Conservation (phyloP, 495 filamentous ascomycete species). For the Tuber umbilicatum region DNA sequence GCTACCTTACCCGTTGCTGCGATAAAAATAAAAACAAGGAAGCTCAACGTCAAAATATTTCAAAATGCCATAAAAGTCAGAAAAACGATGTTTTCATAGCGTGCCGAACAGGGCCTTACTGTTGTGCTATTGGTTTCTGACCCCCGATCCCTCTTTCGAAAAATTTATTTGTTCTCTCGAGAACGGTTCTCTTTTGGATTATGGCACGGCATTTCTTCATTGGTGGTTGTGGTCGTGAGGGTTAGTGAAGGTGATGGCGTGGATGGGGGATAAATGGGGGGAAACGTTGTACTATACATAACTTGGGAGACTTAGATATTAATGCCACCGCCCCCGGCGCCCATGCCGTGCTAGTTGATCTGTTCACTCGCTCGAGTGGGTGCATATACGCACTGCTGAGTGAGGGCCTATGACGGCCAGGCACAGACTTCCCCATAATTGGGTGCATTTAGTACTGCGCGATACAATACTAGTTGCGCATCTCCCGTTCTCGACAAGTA, state of each 20-base stretch:
- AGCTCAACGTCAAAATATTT: too few relatives aligned
- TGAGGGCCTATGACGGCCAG: neutral
- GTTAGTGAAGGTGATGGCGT: neutral
- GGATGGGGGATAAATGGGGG: neutral
- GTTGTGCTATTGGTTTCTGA: neutral
- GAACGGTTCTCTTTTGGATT: neutral
- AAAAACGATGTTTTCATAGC: too few relatives aligned
- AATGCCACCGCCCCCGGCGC: neutral
- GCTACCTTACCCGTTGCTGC: too few relatives aligned
- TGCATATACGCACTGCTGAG: neutral
- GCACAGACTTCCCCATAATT: neutral
- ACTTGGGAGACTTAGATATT: neutral
- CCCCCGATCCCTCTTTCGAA: neutral
- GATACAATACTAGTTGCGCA: neutral
- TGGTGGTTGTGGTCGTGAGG: neutral
- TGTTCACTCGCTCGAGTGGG: neutral
- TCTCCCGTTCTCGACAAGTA: neutral
- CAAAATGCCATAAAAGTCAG: too few relatives aligned
- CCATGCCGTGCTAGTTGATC: neutral
- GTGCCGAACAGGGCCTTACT: neutral
- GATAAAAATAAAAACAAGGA: too few relatives aligned
- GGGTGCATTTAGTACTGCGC: neutral
- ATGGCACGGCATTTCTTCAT: neutral
- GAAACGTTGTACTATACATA: neutral
- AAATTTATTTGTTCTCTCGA: neutral